phyloP scores from a whole-genome alignment of 2,329 filamentous ascomycete species.

The Cytospora piceae region DNA sequence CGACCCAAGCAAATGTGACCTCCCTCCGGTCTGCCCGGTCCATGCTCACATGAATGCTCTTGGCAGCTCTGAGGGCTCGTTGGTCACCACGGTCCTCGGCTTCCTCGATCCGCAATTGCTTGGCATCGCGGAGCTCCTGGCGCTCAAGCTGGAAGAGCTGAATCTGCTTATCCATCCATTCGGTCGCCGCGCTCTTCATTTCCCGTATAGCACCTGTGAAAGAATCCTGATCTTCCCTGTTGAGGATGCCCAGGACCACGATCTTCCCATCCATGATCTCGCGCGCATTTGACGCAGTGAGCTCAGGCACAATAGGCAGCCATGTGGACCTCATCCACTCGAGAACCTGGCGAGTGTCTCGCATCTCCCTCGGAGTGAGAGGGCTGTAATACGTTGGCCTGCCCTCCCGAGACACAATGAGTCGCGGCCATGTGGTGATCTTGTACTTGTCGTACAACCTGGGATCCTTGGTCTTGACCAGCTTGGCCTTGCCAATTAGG shows the following conservation, averaged over 20 bases:
- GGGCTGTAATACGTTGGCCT: constrained; percentile 89
- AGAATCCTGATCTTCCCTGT: constrained; percentile 76
- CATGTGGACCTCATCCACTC: constrained; percentile 96
- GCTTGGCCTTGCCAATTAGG: constrained; percentile 86
- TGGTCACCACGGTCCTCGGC: constrained; percentile 92
- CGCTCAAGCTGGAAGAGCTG: constrained; percentile 90
- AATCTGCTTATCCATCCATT: constrained; percentile 98
- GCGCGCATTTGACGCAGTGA: constrained; percentile 86
- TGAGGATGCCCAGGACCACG: constrained; percentile 90
- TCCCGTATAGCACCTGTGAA: constrained; percentile 81
- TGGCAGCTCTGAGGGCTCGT: constrained; percentile 81
- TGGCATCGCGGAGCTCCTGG: constrained; percentile 90
- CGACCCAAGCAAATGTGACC: constrained; percentile 95
- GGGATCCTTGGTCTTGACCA: constrained; percentile 83
- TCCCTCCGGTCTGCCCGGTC: constrained; percentile 84
- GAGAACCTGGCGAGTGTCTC: constrained; percentile 78
- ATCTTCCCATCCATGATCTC: constrained; percentile 96
- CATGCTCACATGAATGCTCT: constrained; percentile 90
- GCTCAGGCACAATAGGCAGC: constrained; percentile 92
- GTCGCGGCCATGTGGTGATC: constrained; percentile 94
- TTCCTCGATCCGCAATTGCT: constrained; percentile 94
- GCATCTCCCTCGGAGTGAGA: constrained; percentile 88
- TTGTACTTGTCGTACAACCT: constrained; percentile 82
- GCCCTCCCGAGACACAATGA: constrained; percentile 87
- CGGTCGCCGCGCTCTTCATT: constrained; percentile 91